phyloP scores from a whole-genome alignment of 192 early-diverging fungal genomes.

The Pilobolus umbonatus region DNA sequence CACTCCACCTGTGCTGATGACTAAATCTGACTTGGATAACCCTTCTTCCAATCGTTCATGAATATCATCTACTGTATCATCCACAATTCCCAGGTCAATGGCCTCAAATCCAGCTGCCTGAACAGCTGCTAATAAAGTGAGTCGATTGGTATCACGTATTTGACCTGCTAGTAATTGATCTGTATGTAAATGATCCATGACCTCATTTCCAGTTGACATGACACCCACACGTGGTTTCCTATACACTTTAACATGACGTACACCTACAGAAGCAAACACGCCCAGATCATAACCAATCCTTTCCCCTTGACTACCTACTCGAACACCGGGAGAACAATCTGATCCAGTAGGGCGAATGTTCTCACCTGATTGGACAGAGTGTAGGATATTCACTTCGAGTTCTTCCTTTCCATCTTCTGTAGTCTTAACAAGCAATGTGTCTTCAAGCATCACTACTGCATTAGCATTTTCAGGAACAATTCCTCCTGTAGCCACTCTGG shows the following conservation, averaged over 20 bases:
- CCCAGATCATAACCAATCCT: constrained; percentile 82
- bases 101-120: constrained; percentile 56
- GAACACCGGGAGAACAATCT: constrained; percentile 60
- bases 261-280: constrained; percentile 73
- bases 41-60: constrained; percentile 42
- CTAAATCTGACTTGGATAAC: constrained; percentile 59
- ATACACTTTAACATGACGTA: constrained; percentile 52
- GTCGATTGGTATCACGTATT: constrained; percentile 85
- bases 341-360: constrained; percentile 81
- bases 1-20: constrained; percentile 92
- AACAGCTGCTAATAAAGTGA: constrained; percentile 66
- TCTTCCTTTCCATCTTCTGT: constrained; percentile 56
- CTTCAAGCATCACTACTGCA: constrained; percentile 97
- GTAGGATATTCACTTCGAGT: constrained; percentile 26
- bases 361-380: constrained; percentile 37
- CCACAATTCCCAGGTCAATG: constrained; percentile 70
- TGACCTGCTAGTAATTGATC: constrained; percentile 46
- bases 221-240: constrained; percentile 69
- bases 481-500: constrained; percentile 85
- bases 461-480: constrained; percentile 76
- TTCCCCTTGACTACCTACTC: constrained; percentile 53
- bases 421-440: constrained; percentile 65
- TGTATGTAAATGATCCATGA: constrained; percentile 49
- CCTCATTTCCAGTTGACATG: constrained; percentile 88
- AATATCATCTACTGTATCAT: constrained; percentile 62